Conservation (phyloP, 345 rosid species). For the Conringia planisiliqua region DNA sequence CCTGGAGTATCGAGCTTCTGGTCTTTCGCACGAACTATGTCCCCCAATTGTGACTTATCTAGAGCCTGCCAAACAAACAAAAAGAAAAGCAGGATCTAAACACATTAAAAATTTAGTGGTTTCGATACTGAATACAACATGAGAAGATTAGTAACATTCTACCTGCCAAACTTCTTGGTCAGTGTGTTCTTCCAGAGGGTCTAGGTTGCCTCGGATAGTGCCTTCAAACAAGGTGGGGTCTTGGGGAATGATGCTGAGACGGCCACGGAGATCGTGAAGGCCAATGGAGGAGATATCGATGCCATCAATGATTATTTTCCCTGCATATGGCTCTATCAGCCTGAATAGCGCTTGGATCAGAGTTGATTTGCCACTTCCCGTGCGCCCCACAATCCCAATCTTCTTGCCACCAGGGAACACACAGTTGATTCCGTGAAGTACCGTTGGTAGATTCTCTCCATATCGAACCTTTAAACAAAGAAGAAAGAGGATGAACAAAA, state of each 20-base stretch:
- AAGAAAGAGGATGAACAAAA: not conserved
- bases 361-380: conserved; percentile 72
- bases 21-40: too few relatives aligned
- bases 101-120: too few relatives aligned
- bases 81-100: too few relatives aligned
- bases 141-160: too few relatives aligned
- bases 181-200: not conserved
- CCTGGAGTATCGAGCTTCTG: too few relatives aligned
- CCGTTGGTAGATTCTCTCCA: conserved; percentile 74
- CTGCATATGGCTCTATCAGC: conserved; percentile 65
- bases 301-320: conserved; percentile 64
- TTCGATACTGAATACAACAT: too few relatives aligned
- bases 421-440: conserved; percentile 70
- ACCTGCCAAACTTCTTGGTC: too few relatives aligned
- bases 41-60: too few relatives aligned
- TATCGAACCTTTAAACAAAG: not conserved
- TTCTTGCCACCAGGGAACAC: conserved; percentile 81
- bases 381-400: conserved; percentile 49
- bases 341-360: conserved; percentile 81
- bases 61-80: too few relatives aligned
- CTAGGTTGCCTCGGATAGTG: not conserved
- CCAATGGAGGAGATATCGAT: conserved; percentile 43
- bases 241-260: not conserved
- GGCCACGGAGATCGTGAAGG: not conserved
- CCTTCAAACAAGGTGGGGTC: not conserved